These are phyloP conservation scores for Trichoderma sp. DNA, from an alignment of 2,329 filamentous ascomycete species.

Conservation along the genomic window DNA sequence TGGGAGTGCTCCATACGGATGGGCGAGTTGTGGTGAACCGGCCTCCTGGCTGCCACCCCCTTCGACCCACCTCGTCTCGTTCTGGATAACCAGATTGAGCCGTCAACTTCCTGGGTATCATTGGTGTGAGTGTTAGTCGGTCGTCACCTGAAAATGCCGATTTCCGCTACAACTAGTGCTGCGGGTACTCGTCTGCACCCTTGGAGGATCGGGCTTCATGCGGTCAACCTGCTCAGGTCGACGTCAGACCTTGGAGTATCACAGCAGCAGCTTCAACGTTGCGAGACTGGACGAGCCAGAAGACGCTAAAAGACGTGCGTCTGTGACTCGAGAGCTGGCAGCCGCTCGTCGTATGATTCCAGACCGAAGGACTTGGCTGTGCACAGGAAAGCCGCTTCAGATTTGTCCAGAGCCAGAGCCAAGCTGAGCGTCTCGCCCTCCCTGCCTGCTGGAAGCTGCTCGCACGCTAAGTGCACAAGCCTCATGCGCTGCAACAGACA, in stretches of 20 bases:
- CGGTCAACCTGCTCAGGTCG: neutral
- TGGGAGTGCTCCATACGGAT: neutral
- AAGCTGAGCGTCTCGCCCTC: neutral
- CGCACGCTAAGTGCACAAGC: neutral
- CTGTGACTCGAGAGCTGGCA: neutral
- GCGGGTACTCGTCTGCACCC: neutral
- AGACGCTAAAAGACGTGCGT: neutral
- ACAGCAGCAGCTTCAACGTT: neutral
- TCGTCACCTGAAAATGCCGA: slow-evolving; percentile 10
- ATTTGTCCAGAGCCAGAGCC: neutral
- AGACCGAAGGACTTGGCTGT: neutral
- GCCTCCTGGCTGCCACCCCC: neutral
- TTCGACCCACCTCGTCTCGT: slow-evolving; percentile 4
- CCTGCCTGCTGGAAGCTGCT: neutral
- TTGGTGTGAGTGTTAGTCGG: neutral
- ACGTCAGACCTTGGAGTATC: neutral
- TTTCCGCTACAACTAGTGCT: slow-evolving; percentile 6
- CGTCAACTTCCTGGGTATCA: neutral
- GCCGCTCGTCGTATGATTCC: neutral
- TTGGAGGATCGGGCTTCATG: neutral
- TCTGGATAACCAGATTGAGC: slow-evolving; percentile 3
- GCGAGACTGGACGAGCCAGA: too few relatives aligned
- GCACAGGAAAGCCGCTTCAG: neutral
- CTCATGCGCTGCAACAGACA: slow-evolving; percentile 3
- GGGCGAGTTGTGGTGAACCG: neutral